A percentile compares a stretch with the other conserved stretches of the same genome.
Conservation (phyloP, 768 basidiomycete genomes). For the Phylloporus sp. region DNA sequence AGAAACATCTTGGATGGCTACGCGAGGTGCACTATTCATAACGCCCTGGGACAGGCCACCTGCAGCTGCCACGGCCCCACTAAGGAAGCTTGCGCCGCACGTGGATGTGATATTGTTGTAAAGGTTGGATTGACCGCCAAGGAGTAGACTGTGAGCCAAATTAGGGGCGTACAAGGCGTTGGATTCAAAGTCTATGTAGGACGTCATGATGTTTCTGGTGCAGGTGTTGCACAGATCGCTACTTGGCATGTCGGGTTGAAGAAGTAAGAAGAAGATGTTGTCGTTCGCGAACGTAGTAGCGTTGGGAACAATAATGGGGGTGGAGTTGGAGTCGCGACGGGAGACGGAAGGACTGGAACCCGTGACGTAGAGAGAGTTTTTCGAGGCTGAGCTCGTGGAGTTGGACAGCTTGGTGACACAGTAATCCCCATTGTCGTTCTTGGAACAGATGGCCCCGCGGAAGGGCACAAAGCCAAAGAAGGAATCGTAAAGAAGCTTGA, state of each 20-base stretch:
- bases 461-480: slow-evolving; percentile 72
- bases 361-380: background rate
- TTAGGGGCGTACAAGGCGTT: slow-evolving; percentile 73
- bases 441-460: slow-evolving; percentile 65
- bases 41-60: slow-evolving; percentile 48
- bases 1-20: slow-evolving; percentile 23
- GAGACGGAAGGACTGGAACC: background rate
- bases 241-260: slow-evolving; percentile 47
- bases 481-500: slow-evolving; percentile 71
- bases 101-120: slow-evolving; percentile 57
- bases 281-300: slow-evolving; percentile 47
- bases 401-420: slow-evolving; percentile 55
- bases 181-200: slow-evolving; percentile 77
- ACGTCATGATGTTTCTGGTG: slow-evolving; percentile 68
- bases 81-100: slow-evolving; percentile 74
- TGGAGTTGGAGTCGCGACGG: slow-evolving; percentile 28
- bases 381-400: slow-evolving; percentile 1
- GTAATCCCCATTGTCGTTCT: slow-evolving; percentile 65
- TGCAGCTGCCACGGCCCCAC: slow-evolving; percentile 62
- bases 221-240: slow-evolving; percentile 73
- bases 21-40: slow-evolving; percentile 28
- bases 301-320: slow-evolving; percentile 45
- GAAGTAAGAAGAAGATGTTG: slow-evolving; percentile 82
- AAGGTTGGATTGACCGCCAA: slow-evolving; percentile 61
- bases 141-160: slow-evolving; percentile 55